phyloP scores from a whole-genome alignment of 306 rosid genomes.

The Boehmeria nivea region DNA sequence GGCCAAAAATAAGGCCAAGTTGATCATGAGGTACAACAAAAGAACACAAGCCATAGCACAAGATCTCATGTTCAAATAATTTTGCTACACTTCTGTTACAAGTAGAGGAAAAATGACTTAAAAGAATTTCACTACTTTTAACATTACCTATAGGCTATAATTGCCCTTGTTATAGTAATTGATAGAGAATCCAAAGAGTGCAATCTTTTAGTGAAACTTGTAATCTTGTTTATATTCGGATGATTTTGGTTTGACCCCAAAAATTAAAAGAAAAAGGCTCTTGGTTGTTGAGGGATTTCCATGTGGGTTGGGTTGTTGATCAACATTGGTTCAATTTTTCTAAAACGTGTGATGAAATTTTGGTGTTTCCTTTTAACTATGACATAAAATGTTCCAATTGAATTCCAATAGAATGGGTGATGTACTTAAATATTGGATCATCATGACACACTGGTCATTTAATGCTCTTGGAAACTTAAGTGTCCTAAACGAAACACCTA shows the following conservation, averaged over 20 bases:
- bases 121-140: not conserved
- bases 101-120: no score
- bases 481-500: no score
- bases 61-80: conserved; percentile 31
- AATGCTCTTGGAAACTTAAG: no score
- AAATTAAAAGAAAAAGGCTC: not conserved
- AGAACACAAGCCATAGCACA: conserved; percentile 17
- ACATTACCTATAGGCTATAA: not conserved
- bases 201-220: conserved; percentile 31
- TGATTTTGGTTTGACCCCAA: conserved; percentile 61
- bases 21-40: conserved; percentile 11
- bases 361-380: conserved; percentile 21
- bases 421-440: no score
- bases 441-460: no score
- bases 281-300: conserved; percentile 23
- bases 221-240: conserved; percentile 24
- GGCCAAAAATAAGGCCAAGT: conserved; percentile 24
- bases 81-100: no score
- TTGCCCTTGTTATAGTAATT: not conserved
- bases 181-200: not conserved
- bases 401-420: no score
- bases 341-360: conserved; percentile 4
- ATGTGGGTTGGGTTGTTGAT: conserved; percentile 51
- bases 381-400: not conserved
- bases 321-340: conserved; percentile 39